Evolutionary conservation across 352 stramenopile genomes (phyloP).

Genomic region (Phytophthora sp.): DNA sequence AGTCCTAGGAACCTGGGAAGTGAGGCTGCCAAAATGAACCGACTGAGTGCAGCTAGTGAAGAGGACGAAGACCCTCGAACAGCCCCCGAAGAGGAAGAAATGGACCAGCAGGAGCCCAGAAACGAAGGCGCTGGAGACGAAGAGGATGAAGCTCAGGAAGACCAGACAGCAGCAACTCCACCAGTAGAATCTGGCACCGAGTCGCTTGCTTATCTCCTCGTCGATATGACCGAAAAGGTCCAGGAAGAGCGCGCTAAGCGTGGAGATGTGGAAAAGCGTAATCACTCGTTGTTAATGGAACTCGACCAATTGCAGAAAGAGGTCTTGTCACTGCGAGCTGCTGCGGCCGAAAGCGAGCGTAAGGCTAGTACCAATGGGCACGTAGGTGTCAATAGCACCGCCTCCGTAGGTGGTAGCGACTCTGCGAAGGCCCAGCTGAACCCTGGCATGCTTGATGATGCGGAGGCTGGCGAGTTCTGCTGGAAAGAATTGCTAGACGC

Average conservation of each 20-base stretch:
- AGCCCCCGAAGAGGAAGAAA: constrained; percentile 9
- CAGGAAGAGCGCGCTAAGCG: constrained; percentile 59
- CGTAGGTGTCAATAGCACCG: neutral
- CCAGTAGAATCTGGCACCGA: constrained; percentile 17
- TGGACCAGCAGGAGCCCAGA: constrained; percentile 8
- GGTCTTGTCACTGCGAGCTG: constrained; percentile 59
- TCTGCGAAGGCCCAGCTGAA: constrained; percentile 18
- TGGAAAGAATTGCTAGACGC: constrained; percentile 67
- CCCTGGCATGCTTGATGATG: constrained; percentile 12
- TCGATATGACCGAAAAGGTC: constrained; percentile 71
- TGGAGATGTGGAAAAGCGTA: constrained; percentile 64
- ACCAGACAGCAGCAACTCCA: neutral
- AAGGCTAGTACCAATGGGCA: neutral
- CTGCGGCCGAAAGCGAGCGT: constrained; percentile 18
- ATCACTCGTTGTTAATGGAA: constrained; percentile 70
- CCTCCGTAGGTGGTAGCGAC: neutral
- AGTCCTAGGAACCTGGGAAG: neutral
- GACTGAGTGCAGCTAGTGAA: neutral
- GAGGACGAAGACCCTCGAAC: constrained; percentile 1
- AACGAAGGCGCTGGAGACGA: constrained; percentile 13
- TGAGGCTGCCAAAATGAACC: constrained; percentile 10
- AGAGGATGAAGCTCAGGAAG: constrained; percentile 5
- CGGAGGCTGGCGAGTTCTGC: constrained; percentile 47
- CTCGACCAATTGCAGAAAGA: constrained; percentile 73
- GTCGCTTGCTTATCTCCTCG: constrained; percentile 55